phyloP scores from a whole-genome alignment of 2,329 filamentous ascomycete genomes.

The Ilyonectria destructans region DNA sequence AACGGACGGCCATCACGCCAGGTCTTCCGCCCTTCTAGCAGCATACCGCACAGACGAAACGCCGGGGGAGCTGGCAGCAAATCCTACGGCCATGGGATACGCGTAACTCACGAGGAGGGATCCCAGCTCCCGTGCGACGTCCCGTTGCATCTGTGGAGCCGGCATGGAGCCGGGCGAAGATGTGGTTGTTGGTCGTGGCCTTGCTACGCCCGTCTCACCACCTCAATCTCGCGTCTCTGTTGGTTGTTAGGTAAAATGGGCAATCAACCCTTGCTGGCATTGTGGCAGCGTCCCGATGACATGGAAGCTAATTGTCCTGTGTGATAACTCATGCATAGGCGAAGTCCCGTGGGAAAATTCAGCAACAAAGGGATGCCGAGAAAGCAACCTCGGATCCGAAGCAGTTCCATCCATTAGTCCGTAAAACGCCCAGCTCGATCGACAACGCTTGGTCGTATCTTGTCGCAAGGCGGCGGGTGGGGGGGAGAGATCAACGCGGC shows the following conservation, averaged over 20 bases:
- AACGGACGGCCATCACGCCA: slow-evolving; percentile 24
- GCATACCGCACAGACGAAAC: slow-evolving; percentile 31
- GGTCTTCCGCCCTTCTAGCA: slow-evolving; percentile 18
- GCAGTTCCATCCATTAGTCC: background rate
- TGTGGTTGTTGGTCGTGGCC: slow-evolving; percentile 5
- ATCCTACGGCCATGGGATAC: slow-evolving; percentile 1
- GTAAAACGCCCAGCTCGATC: background rate
- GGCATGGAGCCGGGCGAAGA: slow-evolving; percentile 13
- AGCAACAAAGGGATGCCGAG: background rate
- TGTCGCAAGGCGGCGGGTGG: slow-evolving; percentile 3
- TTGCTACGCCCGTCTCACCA: slow-evolving; percentile 19
- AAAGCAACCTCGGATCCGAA: slow-evolving; percentile 7
- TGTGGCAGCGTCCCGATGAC: slow-evolving; percentile 16
- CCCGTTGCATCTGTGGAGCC: slow-evolving; percentile 18
- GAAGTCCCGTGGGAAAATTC: background rate
- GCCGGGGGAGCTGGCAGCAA: slow-evolving; percentile 2
- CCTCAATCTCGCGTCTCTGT: slow-evolving; percentile 30
- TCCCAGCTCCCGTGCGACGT: slow-evolving; percentile 11
- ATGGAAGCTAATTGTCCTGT: slow-evolving; percentile 17
- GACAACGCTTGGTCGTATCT: background rate
- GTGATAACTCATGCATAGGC: slow-evolving; percentile 11
- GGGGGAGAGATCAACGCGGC: slow-evolving; percentile 19
- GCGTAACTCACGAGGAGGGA: background rate
- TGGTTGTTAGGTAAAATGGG: slow-evolving; percentile 6
- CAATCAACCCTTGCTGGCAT: slow-evolving; percentile 15